Base-by-base conservation (phyloP, 345 rosid genomes). In the Corchorus capsularis region DNA sequence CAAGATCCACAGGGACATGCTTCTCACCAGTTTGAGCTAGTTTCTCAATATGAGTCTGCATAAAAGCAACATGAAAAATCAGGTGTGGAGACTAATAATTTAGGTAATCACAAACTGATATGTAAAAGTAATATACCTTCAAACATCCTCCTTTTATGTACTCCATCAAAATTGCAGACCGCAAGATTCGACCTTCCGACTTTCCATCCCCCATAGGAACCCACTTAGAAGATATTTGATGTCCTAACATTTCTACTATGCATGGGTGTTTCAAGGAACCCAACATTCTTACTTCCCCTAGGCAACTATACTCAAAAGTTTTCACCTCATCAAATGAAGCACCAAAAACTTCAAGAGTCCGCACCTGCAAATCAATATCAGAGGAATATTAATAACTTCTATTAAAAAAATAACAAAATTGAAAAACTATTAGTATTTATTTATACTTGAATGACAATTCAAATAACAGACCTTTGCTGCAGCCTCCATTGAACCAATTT, bases 201-300 rank as follows among this genome's bases (percentile, higher is more conserved):
- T 84, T 84, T 78, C 92, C 96, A 75, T 88, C 94, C 9, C 60
- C 93, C 2, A 89, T 77, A 79, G 81, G 78, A 43, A 85, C 55
- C 98, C 97, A 90, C 77, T 87, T 82, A 27, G 96, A 89, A 77
- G 92, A 86, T 77, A 96, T 82, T 84, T 89, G 88, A 83, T 96
- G 99, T 71, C 98, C 99, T 32, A 87, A 90, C 86, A 93, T 80
- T 83, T 93, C 89, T 73, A 96, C 92, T 71, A 96, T 91, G 82
- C 97, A 96, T 50, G 97, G 79, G 80, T 96, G 98, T 68, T 79
- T 83, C 83, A 96, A 73, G 50, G 87, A 83, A 79, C 99, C 92
- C 64, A 96, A 68, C 50, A 96, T 87, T 78, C 99, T 85, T 41
- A 93, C 94, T 85, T 96, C 99, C 27, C 98, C 97, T 12, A 96